Base-by-base conservation (phyloP, 768 basidiomycete genomes). In the Russula griseocarnosa region DNA sequence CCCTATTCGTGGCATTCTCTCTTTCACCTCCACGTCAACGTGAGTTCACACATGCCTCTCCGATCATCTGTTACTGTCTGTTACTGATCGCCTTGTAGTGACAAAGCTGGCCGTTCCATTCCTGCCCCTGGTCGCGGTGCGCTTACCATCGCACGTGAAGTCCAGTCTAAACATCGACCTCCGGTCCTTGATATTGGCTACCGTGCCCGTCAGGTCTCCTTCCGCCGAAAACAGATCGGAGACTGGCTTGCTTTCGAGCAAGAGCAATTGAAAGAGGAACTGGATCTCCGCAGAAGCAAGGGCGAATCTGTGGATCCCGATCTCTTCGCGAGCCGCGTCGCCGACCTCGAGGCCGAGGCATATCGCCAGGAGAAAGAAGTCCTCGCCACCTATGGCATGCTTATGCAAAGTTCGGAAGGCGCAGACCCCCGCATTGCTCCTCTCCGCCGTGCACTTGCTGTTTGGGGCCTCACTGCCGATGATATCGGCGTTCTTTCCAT, bases 101-200 rank as follows among this genome's bases (percentile, higher is more conserved):
- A 99, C 80, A 99, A 99, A 78, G 96, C 97, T 65, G 97, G 97
- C 20, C 94, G 97, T 55, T 98, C 95, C 4, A 86, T 99, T 61
- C 97, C 97, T 51, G 97, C 97, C 64, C 97, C 97, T 55, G 97
- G 97, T 61, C 87, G 88, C 63, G 97, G 97, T 68, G 90, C 94
- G 30, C 83, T 99, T 44, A 85, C 87, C 11, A 86, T 95, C 61
- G 97, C 94, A 16, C 83, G 94, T 66, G 86, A 98, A 78, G 77
- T 96, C 50, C 80, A 86, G 9, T 83, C 90, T 2, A 88, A 89
- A 71, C 83, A 90, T 62, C 85, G 92, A 38, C 79, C 88, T 13
- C 90, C 88, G 5, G 84, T 90, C 61, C 87, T 99, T 64, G 86
- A 91, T 70, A 74, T 97, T 69, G 82, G 83, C 24, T 98, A 99